Evolutionary conservation across 1,139 yeast species (phyloP).

Genomic region (Yamadazyma jaroonii): DNA sequence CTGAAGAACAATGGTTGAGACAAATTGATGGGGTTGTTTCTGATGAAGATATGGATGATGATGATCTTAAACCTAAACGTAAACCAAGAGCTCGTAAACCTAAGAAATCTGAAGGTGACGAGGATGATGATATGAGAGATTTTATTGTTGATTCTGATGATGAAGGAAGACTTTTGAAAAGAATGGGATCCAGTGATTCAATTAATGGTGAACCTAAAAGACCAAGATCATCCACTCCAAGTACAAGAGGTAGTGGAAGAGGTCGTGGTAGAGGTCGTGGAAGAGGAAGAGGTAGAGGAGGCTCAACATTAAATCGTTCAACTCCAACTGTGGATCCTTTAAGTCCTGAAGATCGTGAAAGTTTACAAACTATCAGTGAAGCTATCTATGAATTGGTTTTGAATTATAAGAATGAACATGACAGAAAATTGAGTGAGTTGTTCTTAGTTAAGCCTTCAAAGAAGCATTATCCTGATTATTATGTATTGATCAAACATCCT

Average conservation of each 20-base stretch:
- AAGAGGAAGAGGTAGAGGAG: slow-evolving; percentile 24
- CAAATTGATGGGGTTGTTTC: slow-evolving; percentile 52
- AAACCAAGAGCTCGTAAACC: slow-evolving; percentile 29
- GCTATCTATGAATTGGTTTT: slow-evolving; percentile 44
- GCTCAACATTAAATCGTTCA: slow-evolving; percentile 27
- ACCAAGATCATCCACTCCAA: slow-evolving; percentile 30
- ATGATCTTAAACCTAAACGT: slow-evolving; percentile 17
- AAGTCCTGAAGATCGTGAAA: slow-evolving; percentile 38
- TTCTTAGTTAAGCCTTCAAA: slow-evolving; percentile 70
- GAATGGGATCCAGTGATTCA: slow-evolving; percentile 8
- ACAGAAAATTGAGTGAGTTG: slow-evolving; percentile 51
- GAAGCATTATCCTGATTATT: slow-evolving; percentile 82
- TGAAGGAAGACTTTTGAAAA: slow-evolving; percentile 16
- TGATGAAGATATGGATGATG: slow-evolving; percentile 32
- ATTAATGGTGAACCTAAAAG: slow-evolving; percentile 16
- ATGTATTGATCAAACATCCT: slow-evolving; percentile 74
- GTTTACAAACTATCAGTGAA: slow-evolving; percentile 40
- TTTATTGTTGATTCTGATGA: slow-evolving; percentile 15
- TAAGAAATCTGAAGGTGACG: slow-evolving; percentile 3
- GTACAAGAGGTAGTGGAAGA: slow-evolving; percentile 19
- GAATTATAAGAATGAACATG: slow-evolving; percentile 42
- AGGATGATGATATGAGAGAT: slow-evolving; percentile 15
- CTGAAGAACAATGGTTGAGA: slow-evolving; percentile 77
- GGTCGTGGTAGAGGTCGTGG: slow-evolving; percentile 23
- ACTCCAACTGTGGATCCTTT: slow-evolving; percentile 42